Base-by-base conservation (phyloP, 1,139 yeast species). In the Scheffersomyces insectosa region DNA sequence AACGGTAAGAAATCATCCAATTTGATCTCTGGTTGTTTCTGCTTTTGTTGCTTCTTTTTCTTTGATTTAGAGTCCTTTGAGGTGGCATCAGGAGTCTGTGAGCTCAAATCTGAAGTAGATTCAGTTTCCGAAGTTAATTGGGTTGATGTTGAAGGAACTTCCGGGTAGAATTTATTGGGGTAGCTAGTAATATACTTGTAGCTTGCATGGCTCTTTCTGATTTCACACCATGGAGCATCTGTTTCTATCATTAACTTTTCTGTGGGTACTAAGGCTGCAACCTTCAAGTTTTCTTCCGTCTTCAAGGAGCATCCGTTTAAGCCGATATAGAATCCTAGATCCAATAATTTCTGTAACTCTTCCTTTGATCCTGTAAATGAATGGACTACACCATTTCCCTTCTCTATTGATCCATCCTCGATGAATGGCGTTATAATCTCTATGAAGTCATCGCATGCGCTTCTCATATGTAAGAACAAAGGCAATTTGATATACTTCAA, bases 161-260 rank as follows among this genome's bases (percentile, higher is more conserved):
- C 63, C 1, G 88, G 88, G 50, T 80, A 82, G 45, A 71, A 80
- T 16, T 60, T 66, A 54, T 78, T 81, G 1, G 88, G 88, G 46
- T 80, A 78, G 5, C 69, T 58, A 0, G 80, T 63, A 25, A 87
- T 57, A 50, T 68, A 77, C 50, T 79, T 68, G 62, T 79, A 82
- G 13, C 95, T 79, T 3, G 91, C 90, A 60, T 89, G 97, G 7
- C 95, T 77, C 50, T 82, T 87, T 44, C 95, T 75, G 35, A 93
- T 81, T 57, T 91, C 98, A 67, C 99, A 93, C 99, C 99, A 93
- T 1, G 99, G 99, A 1, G 98, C 91, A 66, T 93, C 98, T 0
- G 98, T 91, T 62, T 93, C 99, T 16, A 93, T 77, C 79, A 93
- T 67, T 33, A 93, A 64, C 53, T 73, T 75, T 9, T 83, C 79